Percentiles rank a stretch among this genome's conserved stretches.
Conservation (phyloP, 805 yeast genomes). For the Starmerella stigmatis region DNA sequence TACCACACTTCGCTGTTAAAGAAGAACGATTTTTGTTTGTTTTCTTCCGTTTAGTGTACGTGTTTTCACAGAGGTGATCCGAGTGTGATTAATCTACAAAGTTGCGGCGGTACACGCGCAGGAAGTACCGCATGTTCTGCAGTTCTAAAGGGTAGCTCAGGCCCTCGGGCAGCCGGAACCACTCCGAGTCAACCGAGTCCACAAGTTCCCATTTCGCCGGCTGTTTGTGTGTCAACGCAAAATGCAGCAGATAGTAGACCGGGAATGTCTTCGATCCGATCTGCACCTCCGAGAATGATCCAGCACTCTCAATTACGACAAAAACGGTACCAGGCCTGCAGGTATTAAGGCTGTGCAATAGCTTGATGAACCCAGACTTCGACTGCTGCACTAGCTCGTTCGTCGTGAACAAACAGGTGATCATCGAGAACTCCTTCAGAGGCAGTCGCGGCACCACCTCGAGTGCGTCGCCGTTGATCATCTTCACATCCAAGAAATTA, state of each 20-base stretch:
- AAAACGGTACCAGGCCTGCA: conserved; percentile 52
- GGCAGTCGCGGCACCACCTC: conserved; percentile 8
- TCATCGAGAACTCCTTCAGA: conserved; percentile 24
- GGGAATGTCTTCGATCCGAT: conserved; percentile 73
- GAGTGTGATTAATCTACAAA: not conserved
- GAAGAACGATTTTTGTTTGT: not conserved
- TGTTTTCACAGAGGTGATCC: no score
- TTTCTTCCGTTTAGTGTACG: not conserved
- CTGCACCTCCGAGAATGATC: conserved; percentile 71
- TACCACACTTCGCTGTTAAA: not conserved
- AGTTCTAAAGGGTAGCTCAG: conserved; percentile 55
- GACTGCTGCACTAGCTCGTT: conserved; percentile 73
- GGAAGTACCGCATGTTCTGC: conserved; percentile 82
- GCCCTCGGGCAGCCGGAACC: conserved; percentile 56
- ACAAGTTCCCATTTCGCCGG: conserved; percentile 48
- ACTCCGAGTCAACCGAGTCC: conserved; percentile 59
- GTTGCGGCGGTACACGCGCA: conserved; percentile 55
- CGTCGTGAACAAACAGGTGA: conserved; percentile 74
- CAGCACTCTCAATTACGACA: conserved; percentile 77
- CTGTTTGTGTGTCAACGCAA: conserved; percentile 47
- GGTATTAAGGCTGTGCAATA: conserved; percentile 41
- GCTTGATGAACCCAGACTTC: conserved; percentile 46
- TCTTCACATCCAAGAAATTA: conserved; percentile 32
- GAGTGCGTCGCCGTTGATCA: conserved; percentile 27
- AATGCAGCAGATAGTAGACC: conserved; percentile 68